These are phyloP conservation scores for Vairimorpha necatrix DNA, from an alignment of 371 early-diverging fungal species.

Conservation along the genomic window DNA sequence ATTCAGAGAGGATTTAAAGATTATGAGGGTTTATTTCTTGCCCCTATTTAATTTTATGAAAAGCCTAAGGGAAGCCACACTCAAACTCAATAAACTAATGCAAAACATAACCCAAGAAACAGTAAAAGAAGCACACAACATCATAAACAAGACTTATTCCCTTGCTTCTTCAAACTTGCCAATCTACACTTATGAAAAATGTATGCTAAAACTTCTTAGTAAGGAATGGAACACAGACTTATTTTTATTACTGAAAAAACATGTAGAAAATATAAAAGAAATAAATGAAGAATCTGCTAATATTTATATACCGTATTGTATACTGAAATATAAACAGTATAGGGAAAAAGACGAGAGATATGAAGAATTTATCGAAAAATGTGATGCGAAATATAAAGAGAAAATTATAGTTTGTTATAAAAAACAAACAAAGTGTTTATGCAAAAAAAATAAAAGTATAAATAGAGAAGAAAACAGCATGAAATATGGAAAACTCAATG, in stretches of 20 bases:
- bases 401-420: neutral
- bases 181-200: neutral
- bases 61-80: neutral
- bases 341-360: neutral
- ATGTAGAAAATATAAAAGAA: neutral
- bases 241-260: neutral
- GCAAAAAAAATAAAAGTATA: neutral
- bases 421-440: neutral
- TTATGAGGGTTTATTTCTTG: too few species aligned
- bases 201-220: neutral
- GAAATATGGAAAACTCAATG: neutral
- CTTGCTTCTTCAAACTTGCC: neutral
- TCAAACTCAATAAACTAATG: neutral
- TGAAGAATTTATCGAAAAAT: neutral
- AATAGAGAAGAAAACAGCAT: neutral
- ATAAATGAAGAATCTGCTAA: neutral
- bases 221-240: neutral
- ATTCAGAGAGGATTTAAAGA: too few species aligned
- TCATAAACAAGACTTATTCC: neutral
- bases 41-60: too few species aligned
- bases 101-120: neutral
- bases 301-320: neutral
- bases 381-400: neutral
- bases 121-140: neutral
- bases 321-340: constrained; percentile 6